Percentiles rank a stretch among this genome's conserved stretches.
Evolutionary conservation across 2,329 filamentous ascomycete species (phyloP).

Genomic region (Botrytis tulipae): DNA sequence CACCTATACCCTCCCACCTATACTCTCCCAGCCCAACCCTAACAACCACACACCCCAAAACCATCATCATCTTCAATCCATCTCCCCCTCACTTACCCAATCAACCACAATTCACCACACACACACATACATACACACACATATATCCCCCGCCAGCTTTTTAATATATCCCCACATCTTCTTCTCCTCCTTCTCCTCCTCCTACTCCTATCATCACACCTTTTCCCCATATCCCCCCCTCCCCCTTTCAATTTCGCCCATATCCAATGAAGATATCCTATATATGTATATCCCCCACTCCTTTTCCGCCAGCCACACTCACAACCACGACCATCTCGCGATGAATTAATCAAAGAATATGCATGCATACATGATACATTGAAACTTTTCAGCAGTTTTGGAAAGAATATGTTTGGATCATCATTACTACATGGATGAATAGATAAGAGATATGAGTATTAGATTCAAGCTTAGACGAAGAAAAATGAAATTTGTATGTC

Average conservation of each 20-base stretch:
- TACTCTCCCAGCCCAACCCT: too few species aligned
- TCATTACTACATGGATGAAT: neutral
- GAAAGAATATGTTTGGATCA: neutral
- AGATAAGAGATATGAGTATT: neutral
- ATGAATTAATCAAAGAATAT: neutral
- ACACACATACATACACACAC: too few species aligned
- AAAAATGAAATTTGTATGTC: neutral
- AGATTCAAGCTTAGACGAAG: neutral
- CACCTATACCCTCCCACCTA: too few species aligned
- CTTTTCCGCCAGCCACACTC: neutral
- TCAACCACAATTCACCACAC: too few species aligned
- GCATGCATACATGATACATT: neutral
- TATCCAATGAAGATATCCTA: neutral
- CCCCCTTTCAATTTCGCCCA: neutral
- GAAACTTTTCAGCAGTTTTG: neutral
- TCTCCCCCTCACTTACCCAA: too few species aligned
- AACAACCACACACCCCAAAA: too few species aligned
- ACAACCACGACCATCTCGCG: too few species aligned
- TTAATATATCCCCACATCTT: neutral
- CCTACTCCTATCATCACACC: rapidly evolving
- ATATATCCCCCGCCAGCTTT: too few species aligned
- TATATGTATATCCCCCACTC: neutral
- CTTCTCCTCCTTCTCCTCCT: too few species aligned
- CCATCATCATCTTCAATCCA: too few species aligned
- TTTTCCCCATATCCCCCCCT: neutral